Conservation (phyloP, 768 basidiomycete genomes). For the Hygrophorus pudorinus region DNA sequence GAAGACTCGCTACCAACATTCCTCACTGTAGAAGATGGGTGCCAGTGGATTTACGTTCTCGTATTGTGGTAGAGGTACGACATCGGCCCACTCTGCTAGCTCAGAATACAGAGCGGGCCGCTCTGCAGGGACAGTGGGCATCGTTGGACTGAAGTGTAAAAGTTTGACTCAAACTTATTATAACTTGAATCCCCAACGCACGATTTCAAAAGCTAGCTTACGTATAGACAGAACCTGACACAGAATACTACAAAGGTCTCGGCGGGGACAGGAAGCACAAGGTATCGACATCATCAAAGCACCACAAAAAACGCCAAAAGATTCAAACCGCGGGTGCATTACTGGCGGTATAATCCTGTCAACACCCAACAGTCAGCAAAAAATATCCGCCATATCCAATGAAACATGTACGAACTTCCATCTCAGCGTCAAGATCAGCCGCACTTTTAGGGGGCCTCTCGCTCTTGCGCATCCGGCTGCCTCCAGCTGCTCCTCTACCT, state of each 20-base stretch:
- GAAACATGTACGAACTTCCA: conserved; percentile 65
- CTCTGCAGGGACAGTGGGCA: no score
- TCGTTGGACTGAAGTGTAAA: no score
- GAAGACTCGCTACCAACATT: conserved; percentile 51
- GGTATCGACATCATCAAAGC: no score
- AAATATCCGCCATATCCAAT: not conserved
- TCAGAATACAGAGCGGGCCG: conserved; percentile 53
- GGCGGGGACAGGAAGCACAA: no score
- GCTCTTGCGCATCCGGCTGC: conserved; percentile 37
- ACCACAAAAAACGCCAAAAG: conserved; percentile 9
- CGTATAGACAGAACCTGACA: no score
- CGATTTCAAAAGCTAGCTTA: no score
- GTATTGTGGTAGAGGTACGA: conserved; percentile 71
- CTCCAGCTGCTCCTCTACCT: conserved; percentile 32
- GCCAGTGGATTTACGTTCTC: conserved; percentile 74
- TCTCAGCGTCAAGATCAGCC: conserved; percentile 94
- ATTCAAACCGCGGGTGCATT: conserved; percentile 32
- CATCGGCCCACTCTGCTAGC: conserved; percentile 69
- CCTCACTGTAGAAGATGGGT: conserved; percentile 81
- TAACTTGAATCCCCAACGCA: no score
- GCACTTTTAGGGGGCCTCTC: conserved; percentile 68
- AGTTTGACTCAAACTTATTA: no score
- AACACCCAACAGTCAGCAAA: conserved; percentile 4
- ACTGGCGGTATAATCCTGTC: conserved; percentile 60
- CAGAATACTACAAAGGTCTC: no score